A percentile compares a stretch with the other conserved stretches of the same genome.
Conservation (phyloP, 768 basidiomycete genomes). For the Psilocybe tampanensis region DNA sequence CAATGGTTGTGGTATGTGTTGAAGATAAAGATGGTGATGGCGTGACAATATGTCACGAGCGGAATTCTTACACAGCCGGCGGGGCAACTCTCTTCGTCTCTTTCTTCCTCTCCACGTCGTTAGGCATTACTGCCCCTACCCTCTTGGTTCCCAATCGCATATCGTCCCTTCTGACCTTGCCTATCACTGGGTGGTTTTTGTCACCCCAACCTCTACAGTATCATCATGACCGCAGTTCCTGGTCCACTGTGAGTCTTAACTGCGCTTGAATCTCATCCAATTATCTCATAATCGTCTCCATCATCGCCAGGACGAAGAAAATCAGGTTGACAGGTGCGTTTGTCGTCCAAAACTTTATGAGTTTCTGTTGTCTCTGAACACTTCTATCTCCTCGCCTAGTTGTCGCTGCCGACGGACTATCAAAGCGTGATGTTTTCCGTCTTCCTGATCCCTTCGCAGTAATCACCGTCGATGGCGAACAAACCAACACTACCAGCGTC, state of each 20-base stretch:
- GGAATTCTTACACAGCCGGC: constrained; percentile 18
- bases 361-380: background rate
- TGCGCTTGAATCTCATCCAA: background rate
- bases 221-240: constrained; percentile 53
- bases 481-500: constrained; percentile 95
- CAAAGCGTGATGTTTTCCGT: constrained; percentile 94
- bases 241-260: constrained; percentile 42
- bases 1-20: background rate
- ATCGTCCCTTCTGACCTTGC: background rate
- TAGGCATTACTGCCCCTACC: constrained; percentile 1
- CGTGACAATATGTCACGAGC: constrained; percentile 18
- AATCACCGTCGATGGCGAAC: constrained; percentile 96
- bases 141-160: background rate
- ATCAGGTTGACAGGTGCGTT: constrained; percentile 75
- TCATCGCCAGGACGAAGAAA: constrained; percentile 57
- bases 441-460: constrained; percentile 98
- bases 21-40: background rate
- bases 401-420: constrained; percentile 92
- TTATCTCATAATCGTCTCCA: constrained; percentile 5
- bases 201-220: background rate
- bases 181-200: background rate
- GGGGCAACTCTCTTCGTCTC: background rate
- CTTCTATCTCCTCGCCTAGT: constrained; percentile 48
- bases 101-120: constrained; percentile 12
- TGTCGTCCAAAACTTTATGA: background rate